phyloP scores from a whole-genome alignment of 352 stramenopile genomes.

The Peronospora destructor region DNA sequence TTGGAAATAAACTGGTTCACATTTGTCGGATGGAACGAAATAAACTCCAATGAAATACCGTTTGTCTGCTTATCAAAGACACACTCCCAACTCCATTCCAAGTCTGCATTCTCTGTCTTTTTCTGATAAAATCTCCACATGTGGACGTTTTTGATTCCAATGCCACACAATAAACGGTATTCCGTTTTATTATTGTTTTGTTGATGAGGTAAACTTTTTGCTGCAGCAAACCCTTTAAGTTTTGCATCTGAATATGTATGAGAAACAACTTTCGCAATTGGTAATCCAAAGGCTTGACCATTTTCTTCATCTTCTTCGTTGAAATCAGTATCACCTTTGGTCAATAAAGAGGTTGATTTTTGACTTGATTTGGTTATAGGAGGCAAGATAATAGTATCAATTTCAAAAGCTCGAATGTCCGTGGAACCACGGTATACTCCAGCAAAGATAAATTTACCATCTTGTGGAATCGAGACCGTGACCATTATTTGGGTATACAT shows the following conservation, averaged over 20 bases:
- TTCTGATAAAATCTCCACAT: constrained; percentile 77
- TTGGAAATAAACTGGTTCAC: constrained; percentile 72
- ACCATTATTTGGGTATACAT: constrained; percentile 85
- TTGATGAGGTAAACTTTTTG: constrained; percentile 50
- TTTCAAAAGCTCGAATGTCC: constrained; percentile 78
- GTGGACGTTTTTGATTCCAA: constrained; percentile 85
- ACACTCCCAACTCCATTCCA: constrained; percentile 70
- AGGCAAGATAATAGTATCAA: constrained; percentile 72
- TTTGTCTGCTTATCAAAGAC: constrained; percentile 85
- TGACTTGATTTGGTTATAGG: constrained; percentile 8
- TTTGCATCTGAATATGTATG: constrained; percentile 80
- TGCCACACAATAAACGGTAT: constrained; percentile 73
- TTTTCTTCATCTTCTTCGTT: constrained; percentile 18
- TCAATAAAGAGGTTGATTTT: constrained; percentile 7
- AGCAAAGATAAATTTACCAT: constrained; percentile 83
- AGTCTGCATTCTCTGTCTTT: constrained; percentile 6
- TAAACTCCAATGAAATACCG: constrained; percentile 76
- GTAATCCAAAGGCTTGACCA: constrained; percentile 27
- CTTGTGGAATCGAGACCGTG: constrained; percentile 60
- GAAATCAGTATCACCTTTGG: constrained; percentile 14
- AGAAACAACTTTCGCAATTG: constrained; percentile 42
- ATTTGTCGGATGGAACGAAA: constrained; percentile 54
- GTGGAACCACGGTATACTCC: constrained; percentile 80
- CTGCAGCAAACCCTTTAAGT: constrained; percentile 76
- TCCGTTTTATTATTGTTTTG: constrained; percentile 41